A percentile compares a stretch with the other conserved stretches of the same genome.
phyloP scores from a whole-genome alignment of 164 flowering plant genomes.

The Tetrastigma voinierianum region DNA sequence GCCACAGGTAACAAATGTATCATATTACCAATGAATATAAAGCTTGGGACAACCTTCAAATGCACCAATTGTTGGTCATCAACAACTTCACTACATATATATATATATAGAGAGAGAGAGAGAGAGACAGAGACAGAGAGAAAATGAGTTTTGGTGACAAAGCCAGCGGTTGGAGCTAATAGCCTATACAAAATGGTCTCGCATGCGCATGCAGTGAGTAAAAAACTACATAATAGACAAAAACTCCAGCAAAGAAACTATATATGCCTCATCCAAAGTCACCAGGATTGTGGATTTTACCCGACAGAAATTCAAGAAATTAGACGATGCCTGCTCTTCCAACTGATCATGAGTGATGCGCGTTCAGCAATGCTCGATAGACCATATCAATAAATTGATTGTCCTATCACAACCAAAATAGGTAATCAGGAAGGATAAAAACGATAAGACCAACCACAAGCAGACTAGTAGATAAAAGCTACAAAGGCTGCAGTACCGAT shows the following conservation, averaged over 20 bases:
- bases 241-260: constrained; percentile 1
- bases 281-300: constrained; percentile 18
- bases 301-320: constrained; percentile 1
- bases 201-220: background rate
- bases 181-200: constrained; percentile 15
- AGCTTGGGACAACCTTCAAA: no score
- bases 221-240: constrained; percentile 12
- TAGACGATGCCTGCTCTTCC: background rate
- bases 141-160: background rate
- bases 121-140: constrained; percentile 7
- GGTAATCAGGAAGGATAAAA: background rate
- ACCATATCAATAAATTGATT: constrained; percentile 54
- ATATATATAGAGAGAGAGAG: background rate
- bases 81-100: background rate
- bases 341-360: constrained; percentile 31
- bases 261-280: background rate
- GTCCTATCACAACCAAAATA: constrained; percentile 28
- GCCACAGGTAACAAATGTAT: no score
- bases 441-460: background rate
- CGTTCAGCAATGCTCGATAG: constrained; percentile 38
- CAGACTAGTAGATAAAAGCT: background rate
- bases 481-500: no score
- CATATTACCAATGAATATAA: no score
- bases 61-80: no score
- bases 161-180: background rate